phyloP scores from a whole-genome alignment of 306 rosid genomes.

The Malus sieversii region DNA sequence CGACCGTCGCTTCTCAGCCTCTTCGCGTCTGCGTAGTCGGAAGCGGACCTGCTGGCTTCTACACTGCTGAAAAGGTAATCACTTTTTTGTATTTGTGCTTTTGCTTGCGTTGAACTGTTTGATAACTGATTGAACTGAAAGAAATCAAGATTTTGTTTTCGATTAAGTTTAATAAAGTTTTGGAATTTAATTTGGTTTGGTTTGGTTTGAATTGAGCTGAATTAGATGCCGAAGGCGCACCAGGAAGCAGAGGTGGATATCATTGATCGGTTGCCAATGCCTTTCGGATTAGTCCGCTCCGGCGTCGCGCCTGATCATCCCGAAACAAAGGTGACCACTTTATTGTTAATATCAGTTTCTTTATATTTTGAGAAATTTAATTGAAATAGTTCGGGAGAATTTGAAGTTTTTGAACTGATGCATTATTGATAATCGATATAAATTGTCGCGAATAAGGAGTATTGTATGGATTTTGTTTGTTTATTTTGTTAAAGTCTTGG shows the following conservation, averaged over 20 bases:
- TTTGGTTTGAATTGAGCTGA: constrained; percentile 1
- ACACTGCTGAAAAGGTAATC: constrained; percentile 74
- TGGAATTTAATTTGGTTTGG: neutral
- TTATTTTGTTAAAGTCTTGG: neutral
- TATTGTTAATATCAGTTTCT: neutral
- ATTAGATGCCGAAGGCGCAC: constrained; percentile 66
- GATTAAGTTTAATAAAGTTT: neutral
- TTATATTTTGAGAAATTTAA: neutral
- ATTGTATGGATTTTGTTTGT: neutral
- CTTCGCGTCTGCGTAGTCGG: constrained; percentile 79
- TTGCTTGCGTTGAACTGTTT: neutral
- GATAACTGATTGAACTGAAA: neutral
- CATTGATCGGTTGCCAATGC: constrained; percentile 80
- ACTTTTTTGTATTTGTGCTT: neutral
- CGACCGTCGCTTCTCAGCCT: constrained; percentile 39
- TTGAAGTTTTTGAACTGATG: neutral
- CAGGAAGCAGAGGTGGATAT: constrained; percentile 67
- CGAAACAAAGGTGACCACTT: constrained; percentile 65
- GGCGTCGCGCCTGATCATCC: constrained; percentile 99
- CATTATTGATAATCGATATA: neutral
- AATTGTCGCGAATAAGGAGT: neutral
- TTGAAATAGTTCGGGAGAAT: neutral
- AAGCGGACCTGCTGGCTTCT: constrained; percentile 94
- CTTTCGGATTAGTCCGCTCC: constrained; percentile 81
- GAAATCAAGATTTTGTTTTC: neutral